phyloP scores from a whole-genome alignment of 768 basidiomycete genomes.

The Termitomyces titanicus region DNA sequence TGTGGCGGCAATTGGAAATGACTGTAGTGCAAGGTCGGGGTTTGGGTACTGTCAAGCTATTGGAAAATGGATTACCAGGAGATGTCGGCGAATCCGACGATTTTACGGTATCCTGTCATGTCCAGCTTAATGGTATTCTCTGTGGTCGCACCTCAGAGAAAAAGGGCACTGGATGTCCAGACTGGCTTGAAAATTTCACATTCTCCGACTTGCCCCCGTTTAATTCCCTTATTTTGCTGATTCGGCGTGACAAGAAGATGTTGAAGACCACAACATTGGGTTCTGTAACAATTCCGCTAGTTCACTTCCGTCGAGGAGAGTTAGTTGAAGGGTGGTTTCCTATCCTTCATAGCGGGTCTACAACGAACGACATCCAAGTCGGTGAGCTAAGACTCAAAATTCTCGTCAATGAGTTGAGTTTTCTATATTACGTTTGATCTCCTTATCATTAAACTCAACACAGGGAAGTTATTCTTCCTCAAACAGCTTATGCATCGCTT shows the following conservation, averaged over 20 bases:
- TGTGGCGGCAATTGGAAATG: constrained; percentile 83
- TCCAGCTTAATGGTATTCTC: constrained; percentile 63
- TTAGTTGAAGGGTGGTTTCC: constrained; percentile 84
- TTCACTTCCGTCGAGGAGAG: constrained; percentile 72
- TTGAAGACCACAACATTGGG: constrained; percentile 57
- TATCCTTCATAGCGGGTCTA: constrained; percentile 49
- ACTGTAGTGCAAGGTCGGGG: constrained; percentile 72
- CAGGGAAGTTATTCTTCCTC: constrained; percentile 80
- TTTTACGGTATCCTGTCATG: constrained; percentile 73
- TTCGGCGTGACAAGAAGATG: constrained; percentile 68
- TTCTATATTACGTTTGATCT: background rate
- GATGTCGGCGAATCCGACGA: constrained; percentile 49
- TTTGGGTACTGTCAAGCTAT: constrained; percentile 50
- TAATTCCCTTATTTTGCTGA: constrained; percentile 59
- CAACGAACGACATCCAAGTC: constrained; percentile 52
- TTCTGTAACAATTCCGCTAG: constrained; percentile 57
- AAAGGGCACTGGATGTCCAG: constrained; percentile 59
- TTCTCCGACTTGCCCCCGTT: constrained; percentile 80
- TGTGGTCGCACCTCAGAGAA: constrained; percentile 75
- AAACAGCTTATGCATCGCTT: constrained; percentile 55
- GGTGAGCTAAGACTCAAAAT: constrained; percentile 77
- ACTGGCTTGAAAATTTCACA: constrained; percentile 81
- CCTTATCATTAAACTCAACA: constrained; percentile 8
- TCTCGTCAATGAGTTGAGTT: constrained; percentile 68
- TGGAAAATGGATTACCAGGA: constrained; percentile 27